A percentile compares a stretch with the other conserved stretches of the same genome.
Evolutionary conservation across 1,284 basidiomycete genomes (phyloP).

Genomic region (Earliella scabrosa): DNA sequence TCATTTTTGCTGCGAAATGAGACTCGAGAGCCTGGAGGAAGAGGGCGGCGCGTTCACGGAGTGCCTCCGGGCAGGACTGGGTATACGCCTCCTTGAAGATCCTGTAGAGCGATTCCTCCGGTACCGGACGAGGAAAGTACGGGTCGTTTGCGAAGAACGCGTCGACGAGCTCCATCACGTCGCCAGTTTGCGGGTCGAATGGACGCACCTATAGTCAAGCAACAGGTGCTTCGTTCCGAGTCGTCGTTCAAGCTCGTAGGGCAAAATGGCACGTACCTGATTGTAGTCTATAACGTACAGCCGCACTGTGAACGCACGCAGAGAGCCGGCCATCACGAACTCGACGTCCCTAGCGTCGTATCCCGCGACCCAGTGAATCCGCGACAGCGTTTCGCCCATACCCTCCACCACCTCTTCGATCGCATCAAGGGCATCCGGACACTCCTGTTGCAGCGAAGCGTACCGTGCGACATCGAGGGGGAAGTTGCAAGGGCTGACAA

Average conservation of each 20-base stretch:
- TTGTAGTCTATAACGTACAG: constrained; percentile 38
- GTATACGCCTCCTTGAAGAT: constrained; percentile 31
- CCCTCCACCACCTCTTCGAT: constrained; percentile 29
- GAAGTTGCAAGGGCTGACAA: constrained; percentile 23
- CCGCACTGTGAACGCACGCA: constrained; percentile 11
- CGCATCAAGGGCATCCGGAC: constrained; percentile 6
- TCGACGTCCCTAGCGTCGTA: constrained; percentile 38
- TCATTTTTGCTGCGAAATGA: no score
- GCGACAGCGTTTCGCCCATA: constrained; percentile 36
- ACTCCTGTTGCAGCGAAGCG: background rate
- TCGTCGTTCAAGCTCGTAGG: no score
- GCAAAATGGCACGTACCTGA: no score
- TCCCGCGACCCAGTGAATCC: constrained; percentile 30
- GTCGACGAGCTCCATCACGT: constrained; percentile 27
- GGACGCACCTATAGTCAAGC: background rate
- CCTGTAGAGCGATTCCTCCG: constrained; percentile 27
- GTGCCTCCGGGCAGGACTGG: constrained; percentile 3
- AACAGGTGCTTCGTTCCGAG: no score
- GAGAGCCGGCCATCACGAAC: constrained; percentile 35
- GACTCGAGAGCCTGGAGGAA: constrained; percentile 7
- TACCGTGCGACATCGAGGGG: constrained; percentile 28
- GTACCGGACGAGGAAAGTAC: constrained; percentile 36
- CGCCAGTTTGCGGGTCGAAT: background rate
- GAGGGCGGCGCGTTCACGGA: background rate
- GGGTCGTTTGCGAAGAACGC: constrained; percentile 37